These are phyloP conservation scores for Pseudocercospora eumusae DNA, from an alignment of 2,329 filamentous ascomycete genomes.

Conservation along the genomic window DNA sequence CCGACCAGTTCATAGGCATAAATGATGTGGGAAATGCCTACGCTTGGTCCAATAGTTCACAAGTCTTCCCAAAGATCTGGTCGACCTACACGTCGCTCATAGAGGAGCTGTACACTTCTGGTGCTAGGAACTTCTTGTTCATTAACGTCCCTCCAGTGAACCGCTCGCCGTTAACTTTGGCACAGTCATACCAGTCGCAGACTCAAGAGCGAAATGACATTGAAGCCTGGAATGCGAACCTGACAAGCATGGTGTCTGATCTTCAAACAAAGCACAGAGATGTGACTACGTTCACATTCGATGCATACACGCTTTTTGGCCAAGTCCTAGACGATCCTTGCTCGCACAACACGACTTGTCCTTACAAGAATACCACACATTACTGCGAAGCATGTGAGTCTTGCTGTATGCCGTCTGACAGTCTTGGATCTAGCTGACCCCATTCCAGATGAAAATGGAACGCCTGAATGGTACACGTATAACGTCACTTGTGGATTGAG, in stretches of 20 bases:
- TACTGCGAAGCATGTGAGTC: constrained; percentile 53
- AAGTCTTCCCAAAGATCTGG: constrained; percentile 42
- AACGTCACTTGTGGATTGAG: constrained; percentile 53
- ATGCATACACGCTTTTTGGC: constrained; percentile 55
- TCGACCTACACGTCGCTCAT: constrained; percentile 37
- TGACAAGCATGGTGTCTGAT: constrained; percentile 46
- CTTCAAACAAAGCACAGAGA: constrained; percentile 45
- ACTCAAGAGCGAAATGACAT: constrained; percentile 45
- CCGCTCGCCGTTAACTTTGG: constrained; percentile 29
- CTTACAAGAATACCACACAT: constrained; percentile 57
- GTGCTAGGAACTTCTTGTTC: constrained; percentile 55
- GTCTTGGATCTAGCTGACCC: neutral
- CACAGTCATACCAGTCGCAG: constrained; percentile 26
- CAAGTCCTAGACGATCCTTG: constrained; percentile 56
- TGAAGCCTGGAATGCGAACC: constrained; percentile 53
- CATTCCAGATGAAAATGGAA: constrained; percentile 48
- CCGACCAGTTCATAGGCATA: constrained; percentile 50
- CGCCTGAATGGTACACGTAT: constrained; percentile 43
- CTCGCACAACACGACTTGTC: constrained; percentile 53
- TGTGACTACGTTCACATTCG: constrained; percentile 56
- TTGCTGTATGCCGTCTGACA: too few relatives aligned
- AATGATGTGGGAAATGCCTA: constrained; percentile 59
- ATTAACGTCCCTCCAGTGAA: constrained; percentile 54
- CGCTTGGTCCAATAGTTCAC: constrained; percentile 42
- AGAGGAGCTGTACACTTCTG: constrained; percentile 47